phyloP scores from a whole-genome alignment of 2,329 filamentous ascomycete genomes.

The Calonectria naviculata region DNA sequence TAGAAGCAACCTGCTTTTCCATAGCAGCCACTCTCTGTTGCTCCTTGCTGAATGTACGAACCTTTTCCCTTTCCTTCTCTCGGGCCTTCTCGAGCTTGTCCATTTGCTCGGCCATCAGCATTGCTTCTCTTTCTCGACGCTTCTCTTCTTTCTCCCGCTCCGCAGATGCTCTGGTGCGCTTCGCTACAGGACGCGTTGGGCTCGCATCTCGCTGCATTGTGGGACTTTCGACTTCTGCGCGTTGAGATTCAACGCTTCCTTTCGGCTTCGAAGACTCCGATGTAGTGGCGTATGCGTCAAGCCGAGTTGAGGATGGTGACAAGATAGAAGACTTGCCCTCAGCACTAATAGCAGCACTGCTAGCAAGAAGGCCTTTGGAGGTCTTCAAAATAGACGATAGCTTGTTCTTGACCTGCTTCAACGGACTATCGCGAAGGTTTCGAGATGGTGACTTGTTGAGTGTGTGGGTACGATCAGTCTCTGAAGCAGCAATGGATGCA shows the following conservation, averaged over 20 bases:
- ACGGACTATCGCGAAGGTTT: conserved; percentile 75
- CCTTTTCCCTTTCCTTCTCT: conserved; percentile 78
- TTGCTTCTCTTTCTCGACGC: conserved; percentile 73
- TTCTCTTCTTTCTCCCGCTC: conserved; percentile 75
- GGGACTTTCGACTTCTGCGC: conserved; percentile 24
- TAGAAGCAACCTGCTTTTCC: conserved; percentile 64
- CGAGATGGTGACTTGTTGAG: conserved; percentile 68
- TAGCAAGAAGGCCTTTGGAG: conserved; percentile 87
- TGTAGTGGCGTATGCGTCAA: conserved; percentile 55
- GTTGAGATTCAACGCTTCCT: conserved; percentile 34
- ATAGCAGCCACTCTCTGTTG: conserved; percentile 64
- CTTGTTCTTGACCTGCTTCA: conserved; percentile 94
- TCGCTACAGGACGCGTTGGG: conserved; percentile 54
- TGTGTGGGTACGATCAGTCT: conserved; percentile 56
- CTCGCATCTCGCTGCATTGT: conserved; percentile 45
- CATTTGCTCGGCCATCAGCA: conserved; percentile 69
- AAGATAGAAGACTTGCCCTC: conserved; percentile 69
- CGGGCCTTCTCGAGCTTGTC: conserved; percentile 74
- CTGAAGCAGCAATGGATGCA: conserved; percentile 56
- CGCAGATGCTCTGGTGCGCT: conserved; percentile 67
- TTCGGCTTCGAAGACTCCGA: conserved; percentile 57
- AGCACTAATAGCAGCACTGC: conserved; percentile 73
- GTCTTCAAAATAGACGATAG: conserved; percentile 91
- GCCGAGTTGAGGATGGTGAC: conserved; percentile 62
- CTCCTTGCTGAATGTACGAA: conserved; percentile 67